These are phyloP conservation scores for Grosmannia serpens DNA, from an alignment of 2,329 filamentous ascomycete species.

Conservation along the genomic window DNA sequence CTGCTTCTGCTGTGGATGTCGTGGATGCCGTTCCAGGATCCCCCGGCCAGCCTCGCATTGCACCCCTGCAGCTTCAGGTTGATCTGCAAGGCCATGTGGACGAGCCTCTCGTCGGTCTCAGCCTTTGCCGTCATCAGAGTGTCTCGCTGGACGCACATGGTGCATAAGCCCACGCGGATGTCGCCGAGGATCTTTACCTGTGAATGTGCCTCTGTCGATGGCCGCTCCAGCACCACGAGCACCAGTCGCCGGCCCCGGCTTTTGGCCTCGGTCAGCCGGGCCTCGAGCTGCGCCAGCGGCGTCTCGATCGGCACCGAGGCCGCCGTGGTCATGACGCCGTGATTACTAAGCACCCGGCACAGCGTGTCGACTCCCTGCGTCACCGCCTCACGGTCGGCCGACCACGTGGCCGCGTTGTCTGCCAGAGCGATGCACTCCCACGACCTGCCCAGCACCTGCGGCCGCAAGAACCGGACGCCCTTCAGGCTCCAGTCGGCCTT, in stretches of 20 bases:
- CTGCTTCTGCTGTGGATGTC: too few relatives aligned
- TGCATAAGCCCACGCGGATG: background rate
- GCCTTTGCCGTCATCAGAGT: background rate
- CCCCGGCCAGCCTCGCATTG: too few relatives aligned
- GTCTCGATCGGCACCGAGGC: background rate
- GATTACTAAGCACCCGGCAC: background rate
- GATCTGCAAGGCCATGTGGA: too few relatives aligned
- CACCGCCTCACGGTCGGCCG: background rate
- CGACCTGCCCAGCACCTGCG: background rate
- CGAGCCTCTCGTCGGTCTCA: background rate
- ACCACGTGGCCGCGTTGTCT: background rate
- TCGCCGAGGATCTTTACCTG: background rate
- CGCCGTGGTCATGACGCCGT: background rate
- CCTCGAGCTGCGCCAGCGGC: background rate
- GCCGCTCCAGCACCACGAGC: background rate
- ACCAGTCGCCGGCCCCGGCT: background rate
- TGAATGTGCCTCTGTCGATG: background rate
- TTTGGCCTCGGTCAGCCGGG: background rate
- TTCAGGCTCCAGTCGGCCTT: background rate
- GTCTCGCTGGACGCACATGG: background rate
- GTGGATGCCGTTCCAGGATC: too few relatives aligned
- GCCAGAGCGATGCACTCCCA: background rate
- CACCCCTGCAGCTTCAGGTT: too few relatives aligned
- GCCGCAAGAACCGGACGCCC: background rate
- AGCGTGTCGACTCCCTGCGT: background rate